Evolutionary conservation across 2,329 filamentous ascomycete species (phyloP), one percentile per base, ranked within the genome.

Genomic region (Phyllosticta citrichinensis): DNA sequence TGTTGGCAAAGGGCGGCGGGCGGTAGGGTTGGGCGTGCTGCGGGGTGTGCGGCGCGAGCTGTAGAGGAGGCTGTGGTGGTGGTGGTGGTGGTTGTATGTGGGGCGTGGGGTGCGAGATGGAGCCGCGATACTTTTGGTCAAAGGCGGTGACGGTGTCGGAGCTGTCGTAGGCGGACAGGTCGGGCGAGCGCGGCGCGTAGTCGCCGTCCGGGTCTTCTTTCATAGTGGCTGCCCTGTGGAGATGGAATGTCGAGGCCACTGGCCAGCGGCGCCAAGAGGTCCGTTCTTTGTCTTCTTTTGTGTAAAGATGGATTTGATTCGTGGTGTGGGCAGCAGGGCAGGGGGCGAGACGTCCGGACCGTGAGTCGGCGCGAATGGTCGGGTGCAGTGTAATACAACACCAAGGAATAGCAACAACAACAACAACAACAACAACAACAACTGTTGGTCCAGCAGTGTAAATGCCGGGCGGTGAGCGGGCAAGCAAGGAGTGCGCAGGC

Each of bases 151-250:
- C 71, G 72, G 53, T 72, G 71, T 72, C 68, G 22, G 22, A 22
- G 62, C 74, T 68, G 66, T 77, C 69, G 68, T 79, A 76, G 68
- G 74, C 76, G 63, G 81, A 80, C 66, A 83, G 75, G 65, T 76
- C 73, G 50, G 60, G 60, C 55, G 60, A 61, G 55, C 55, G 55
- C 33, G 60, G 60, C 50, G 60, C 60, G 60, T 61, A 61, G 40
- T 55, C 52, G 63, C 58, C 58, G 57, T 64, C 59, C 12, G 47
- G 35, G 25, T 59, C 47, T 5, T 52, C 59, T 40, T 62, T 59
- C 17, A 51, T 56, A 56, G 30, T 27, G 19, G 52, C 57, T 52
- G 51, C 47, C 47, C 47, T 22, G 53, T 59, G 47, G 53, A 59
- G 57, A 54, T 52, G 61, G n/a, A n/a, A n/a, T n/a, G n/a, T n/a